Base-by-base conservation (phyloP, 1,284 basidiomycete genomes). In the Leccinum pachyderme region DNA sequence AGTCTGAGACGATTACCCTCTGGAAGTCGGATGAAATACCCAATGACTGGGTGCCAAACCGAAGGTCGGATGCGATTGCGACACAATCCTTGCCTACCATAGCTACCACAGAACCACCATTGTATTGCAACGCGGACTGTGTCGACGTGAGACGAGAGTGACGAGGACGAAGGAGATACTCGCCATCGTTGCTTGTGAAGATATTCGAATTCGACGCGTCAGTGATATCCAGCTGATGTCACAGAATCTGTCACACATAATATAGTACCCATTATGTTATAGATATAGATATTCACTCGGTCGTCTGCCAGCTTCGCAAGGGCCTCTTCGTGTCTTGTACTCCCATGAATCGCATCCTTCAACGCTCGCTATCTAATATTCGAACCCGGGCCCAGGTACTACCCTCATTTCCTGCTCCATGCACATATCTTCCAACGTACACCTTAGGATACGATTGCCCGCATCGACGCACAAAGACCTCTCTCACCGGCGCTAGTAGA, bases 41-140 rank as follows among this genome's bases (percentile, higher is more conserved):
- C 65, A 97, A 75, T 11, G 91, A 86, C 72, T 96, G 91, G 65
- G 91, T 91, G 59, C 97, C 97, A 58, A 99, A 78, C 60, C 97
- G 86, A 63, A 98, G 73, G 77, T 99, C 97, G 52, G 89, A 94
- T 32, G 97, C 97, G 75, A 99, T 99, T 55, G 96, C 97, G 56
- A 99, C 97, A 73, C 97, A 99, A 69, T 95, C 92, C 78, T 98
- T 98, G 61, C 97, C 97, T 59, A 90, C 89, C 95, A 99, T 99
- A 76, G 97, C 97, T 75, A 99, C 84, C 66, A 97, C 93, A 75
- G 94, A 97, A 75, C 97, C 97, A 77, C 93, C 93, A 80, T 95
- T 95, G 63, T 86, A 82, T 76, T 92, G 82, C 89, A 92, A 87
- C 65, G 88, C 85, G 69, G 89, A 92, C 90, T 91, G 47, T 27